Evolutionary conservation across 2,329 filamentous ascomycete species (phyloP), one percentile per base, ranked within the genome.

Genomic region (Verticillium klebahnii): DNA sequence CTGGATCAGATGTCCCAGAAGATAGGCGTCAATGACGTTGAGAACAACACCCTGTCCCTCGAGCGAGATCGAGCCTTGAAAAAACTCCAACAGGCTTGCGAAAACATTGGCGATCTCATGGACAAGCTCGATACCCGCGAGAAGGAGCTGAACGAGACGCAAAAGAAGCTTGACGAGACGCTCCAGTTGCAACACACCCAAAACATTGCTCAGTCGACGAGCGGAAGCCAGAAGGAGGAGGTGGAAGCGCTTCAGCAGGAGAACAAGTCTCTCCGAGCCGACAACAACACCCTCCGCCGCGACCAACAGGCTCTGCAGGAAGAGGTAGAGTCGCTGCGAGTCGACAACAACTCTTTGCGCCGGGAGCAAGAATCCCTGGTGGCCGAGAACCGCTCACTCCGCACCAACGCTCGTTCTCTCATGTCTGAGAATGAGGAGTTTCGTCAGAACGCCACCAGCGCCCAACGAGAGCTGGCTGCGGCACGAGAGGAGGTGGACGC

Each of bases 11-110:
- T 84, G 40, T 85, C 87, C 60, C 84, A 84, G 55, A 88, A 88
- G 69, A 77, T 84, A 29, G 85, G 82, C 63, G 79, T 85, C n/a
- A 80, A 82, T 39, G 85, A 89, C 58, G 86, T 87, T 59, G 83
- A 87, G 64, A 86, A 84, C 62, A 84, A 88, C 64, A 83, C 86
- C 3, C 74, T 90, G 52, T 80, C 81, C 3, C 80, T 84, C 34
- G 89, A 91, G 72, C 83, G 87, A 34, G 88, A 91, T 66, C 85
- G 86, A 56, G 83, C 89, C 40, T 78, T 89, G 57, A 81, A 81
- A 59, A 87, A 88, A 67, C 78, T 88, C 6, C 83, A 84, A 32
- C 80, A 86, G 58, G 86, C 86, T 5, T 87, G 84, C 50, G 79
- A 82, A 56, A 85, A 83, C 37, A 83, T 85, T 66, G 84, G 80